Conservation (phyloP, 495 filamentous ascomycete genomes). For the Hypomontagnella submonticulosa region DNA sequence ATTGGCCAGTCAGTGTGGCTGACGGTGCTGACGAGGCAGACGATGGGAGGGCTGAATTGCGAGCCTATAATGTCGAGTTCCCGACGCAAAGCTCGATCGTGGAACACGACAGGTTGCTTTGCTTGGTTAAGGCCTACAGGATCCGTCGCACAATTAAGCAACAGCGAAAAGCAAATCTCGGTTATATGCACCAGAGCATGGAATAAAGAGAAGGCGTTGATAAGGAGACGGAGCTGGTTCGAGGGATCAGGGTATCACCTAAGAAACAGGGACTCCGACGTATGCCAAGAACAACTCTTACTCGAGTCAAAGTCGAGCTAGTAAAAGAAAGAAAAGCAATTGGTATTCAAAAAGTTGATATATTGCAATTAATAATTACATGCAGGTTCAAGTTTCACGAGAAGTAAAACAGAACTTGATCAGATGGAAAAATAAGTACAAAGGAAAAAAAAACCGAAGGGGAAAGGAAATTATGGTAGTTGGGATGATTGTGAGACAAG, state of each 20-base stretch:
- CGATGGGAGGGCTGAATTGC: constrained; percentile 12
- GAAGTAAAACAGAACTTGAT: constrained; percentile 8
- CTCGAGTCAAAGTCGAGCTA: not conserved
- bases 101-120: constrained; percentile 28
- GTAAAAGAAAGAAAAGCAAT: constrained; percentile 8
- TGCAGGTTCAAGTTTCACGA: constrained; percentile 8
- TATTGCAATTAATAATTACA: constrained; percentile 35
- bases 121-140: constrained; percentile 10
- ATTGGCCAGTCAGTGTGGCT: constrained; percentile 19
- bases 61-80: constrained; percentile 10
- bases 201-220: constrained; percentile 22
- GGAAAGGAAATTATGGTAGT: constrained; percentile 17
- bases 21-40: constrained; percentile 29
- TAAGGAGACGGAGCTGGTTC: constrained; percentile 15
- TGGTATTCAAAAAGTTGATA: constrained; percentile 19
- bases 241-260: constrained; percentile 31
- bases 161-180: constrained; percentile 32
- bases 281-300: constrained; percentile 35
- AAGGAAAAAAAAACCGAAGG: constrained; percentile 13
- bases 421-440: constrained; percentile 7
- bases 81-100: constrained; percentile 14
- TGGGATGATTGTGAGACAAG: constrained; percentile 33
- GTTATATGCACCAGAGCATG: constrained; percentile 31
- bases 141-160: constrained; percentile 18
- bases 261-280: constrained; percentile 37